A percentile compares a stretch with the other conserved stretches of the same genome.
These are phyloP conservation scores for Schoenoplectus tabernaemontani DNA, from an alignment of 202 grass and related monocot species.

Conservation along the genomic window DNA sequence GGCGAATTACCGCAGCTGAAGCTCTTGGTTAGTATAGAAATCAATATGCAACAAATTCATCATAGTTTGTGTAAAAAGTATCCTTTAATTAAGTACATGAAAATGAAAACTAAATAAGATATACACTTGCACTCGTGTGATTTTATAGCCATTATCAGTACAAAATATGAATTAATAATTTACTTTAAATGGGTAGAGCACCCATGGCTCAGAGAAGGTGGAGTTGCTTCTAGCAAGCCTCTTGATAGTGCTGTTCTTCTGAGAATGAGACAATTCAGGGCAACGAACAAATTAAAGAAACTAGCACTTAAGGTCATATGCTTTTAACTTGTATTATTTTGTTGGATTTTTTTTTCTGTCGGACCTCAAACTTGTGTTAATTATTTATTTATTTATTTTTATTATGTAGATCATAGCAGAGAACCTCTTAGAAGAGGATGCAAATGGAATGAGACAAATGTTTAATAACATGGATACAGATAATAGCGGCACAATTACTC, in stretches of 20 bases:
- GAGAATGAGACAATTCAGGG: constrained; percentile 91
- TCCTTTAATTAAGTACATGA: background rate
- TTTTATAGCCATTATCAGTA: background rate
- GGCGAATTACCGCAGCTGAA: constrained; percentile 56
- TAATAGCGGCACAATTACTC: constrained; percentile 66
- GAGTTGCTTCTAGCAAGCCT: constrained; percentile 58
- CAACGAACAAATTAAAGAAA: constrained; percentile 92
- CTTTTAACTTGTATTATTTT: background rate
- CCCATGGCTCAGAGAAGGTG: constrained; percentile 66
- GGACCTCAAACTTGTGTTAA: background rate
- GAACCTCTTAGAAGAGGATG: constrained; percentile 53
- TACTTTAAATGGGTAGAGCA: constrained; percentile 40
- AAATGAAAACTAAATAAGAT: background rate
- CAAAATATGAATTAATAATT: constrained; percentile 16
- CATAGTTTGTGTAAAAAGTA: background rate
- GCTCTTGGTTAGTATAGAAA: constrained; percentile 45
- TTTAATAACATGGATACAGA: constrained; percentile 95
- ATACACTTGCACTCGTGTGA: background rate
- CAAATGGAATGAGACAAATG: constrained; percentile 69
- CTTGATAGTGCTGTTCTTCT: constrained; percentile 66
- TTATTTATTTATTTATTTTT: constrained; percentile 6
- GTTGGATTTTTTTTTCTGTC: background rate
- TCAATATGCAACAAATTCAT: background rate
- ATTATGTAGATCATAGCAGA: constrained; percentile 60
- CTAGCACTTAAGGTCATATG: constrained; percentile 47